A percentile compares a stretch with the other conserved stretches of the same genome.
Evolutionary conservation across 2,329 filamentous ascomycete genomes (phyloP).

Genomic region (Aspergillus sergii): DNA sequence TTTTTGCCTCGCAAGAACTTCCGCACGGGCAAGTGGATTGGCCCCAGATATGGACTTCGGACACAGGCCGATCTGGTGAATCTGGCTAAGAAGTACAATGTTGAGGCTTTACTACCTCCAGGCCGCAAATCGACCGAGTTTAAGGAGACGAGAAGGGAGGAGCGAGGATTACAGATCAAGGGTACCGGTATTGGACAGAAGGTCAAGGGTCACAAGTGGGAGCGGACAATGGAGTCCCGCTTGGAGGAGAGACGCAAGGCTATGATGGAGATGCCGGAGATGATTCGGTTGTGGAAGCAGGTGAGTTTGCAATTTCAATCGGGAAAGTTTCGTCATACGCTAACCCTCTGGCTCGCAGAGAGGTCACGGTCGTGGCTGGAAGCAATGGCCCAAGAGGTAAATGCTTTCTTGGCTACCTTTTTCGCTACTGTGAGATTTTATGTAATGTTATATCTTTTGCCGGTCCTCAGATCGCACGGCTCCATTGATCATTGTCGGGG

Average conservation of each 20-base stretch:
- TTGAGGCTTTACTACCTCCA: slow-evolving; percentile 77
- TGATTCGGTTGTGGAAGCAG: slow-evolving; percentile 93
- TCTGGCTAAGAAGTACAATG: slow-evolving; percentile 74
- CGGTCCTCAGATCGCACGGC: slow-evolving; percentile 4
- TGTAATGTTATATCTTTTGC: slow-evolving; percentile 10
- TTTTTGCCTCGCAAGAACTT: slow-evolving; percentile 81
- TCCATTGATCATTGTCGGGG: slow-evolving; percentile 5
- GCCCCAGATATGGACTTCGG: slow-evolving; percentile 79
- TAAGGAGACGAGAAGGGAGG: slow-evolving; percentile 68
- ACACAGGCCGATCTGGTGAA: slow-evolving; percentile 91
- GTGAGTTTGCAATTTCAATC: slow-evolving; percentile 52
- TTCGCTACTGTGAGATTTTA: neutral
- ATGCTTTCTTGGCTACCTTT: slow-evolving; percentile 4
- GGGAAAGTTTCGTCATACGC: slow-evolving; percentile 16
- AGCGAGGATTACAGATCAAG: slow-evolving; percentile 81
- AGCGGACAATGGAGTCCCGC: slow-evolving; percentile 79
- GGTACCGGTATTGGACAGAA: slow-evolving; percentile 89
- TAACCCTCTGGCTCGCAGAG: slow-evolving; percentile 51
- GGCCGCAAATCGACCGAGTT: slow-evolving; percentile 74
- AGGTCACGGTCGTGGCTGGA: slow-evolving; percentile 74
- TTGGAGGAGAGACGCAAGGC: slow-evolving; percentile 88
- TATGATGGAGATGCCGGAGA: slow-evolving; percentile 90
- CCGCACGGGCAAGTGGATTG: slow-evolving; percentile 77
- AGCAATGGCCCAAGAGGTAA: slow-evolving; percentile 67
- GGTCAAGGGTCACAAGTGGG: slow-evolving; percentile 94